Evolutionary conservation across 805 yeast genomes (phyloP).

Genomic region (Saccharomycopsis fibuligera): DNA sequence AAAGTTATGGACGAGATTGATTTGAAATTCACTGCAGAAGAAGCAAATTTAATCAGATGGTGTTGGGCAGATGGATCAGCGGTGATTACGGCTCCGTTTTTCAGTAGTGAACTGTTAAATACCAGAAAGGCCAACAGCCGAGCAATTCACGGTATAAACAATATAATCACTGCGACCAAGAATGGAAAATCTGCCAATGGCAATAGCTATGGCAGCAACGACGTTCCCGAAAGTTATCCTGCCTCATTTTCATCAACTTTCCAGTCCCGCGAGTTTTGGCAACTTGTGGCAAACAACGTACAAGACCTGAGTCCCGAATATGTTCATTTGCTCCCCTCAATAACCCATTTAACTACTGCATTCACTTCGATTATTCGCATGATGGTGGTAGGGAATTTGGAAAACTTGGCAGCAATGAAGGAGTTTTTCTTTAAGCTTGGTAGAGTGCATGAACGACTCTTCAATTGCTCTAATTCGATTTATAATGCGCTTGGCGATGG

Average conservation of each 20-base stretch:
- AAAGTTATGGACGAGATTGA: constrained; percentile 1
- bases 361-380: constrained; percentile 6
- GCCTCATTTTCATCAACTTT: constrained; percentile 7
- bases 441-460: constrained; percentile 6
- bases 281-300: background rate
- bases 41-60: constrained; percentile 2
- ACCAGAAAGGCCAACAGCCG: background rate
- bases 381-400: constrained; percentile 1
- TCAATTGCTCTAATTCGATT: constrained; percentile 2
- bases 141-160: no score
- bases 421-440: constrained; percentile 11
- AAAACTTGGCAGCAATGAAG: constrained; percentile 5
- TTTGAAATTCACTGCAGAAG: background rate
- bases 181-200: no score
- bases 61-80: constrained; percentile 4
- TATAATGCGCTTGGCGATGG: constrained; percentile 5
- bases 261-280: constrained; percentile 2
- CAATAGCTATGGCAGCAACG: background rate
- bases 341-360: constrained; percentile 2
- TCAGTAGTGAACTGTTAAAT: background rate
- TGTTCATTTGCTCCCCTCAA: constrained; percentile 2
- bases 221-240: background rate
- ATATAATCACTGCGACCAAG: no score
- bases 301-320: background rate
- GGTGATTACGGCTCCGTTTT: background rate